Conservation (phyloP, 129 eudicot genomes). For the Kitagawia praeruptora region DNA sequence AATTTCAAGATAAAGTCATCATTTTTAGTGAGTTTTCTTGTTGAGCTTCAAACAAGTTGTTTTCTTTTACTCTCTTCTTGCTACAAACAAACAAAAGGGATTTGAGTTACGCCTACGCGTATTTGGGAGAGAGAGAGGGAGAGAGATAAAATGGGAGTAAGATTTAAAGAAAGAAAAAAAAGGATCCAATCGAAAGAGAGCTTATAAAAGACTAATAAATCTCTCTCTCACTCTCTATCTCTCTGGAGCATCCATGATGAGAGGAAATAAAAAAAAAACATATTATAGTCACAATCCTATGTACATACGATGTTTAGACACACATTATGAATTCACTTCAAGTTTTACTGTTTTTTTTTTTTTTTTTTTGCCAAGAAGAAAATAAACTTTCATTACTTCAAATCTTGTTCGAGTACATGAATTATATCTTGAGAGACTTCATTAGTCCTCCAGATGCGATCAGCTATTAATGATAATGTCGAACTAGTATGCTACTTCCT, state of each 20-base stretch:
- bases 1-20: conserved; percentile 25
- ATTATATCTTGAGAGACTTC: too few relatives aligned
- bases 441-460: too few relatives aligned
- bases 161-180: not conserved
- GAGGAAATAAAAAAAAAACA: not conserved
- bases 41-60: not conserved
- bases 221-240: not conserved
- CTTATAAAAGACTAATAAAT: not conserved
- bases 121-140: conserved; percentile 3
- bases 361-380: too few relatives aligned
- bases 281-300: too few relatives aligned
- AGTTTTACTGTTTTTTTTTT: not conserved
- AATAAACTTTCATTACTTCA: too few relatives aligned
- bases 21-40: not conserved
- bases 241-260: conserved; percentile 6
- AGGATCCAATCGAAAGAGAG: conserved; percentile 36
- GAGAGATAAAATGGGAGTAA: not conserved
- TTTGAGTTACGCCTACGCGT: conserved; percentile 1
- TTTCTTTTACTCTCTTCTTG: not conserved
- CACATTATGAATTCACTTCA: not conserved
- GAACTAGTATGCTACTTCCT: too few relatives aligned
- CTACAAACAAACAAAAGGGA: not conserved
- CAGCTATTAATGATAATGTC: too few relatives aligned
- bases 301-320: not conserved
- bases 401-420: too few relatives aligned